A percentile compares a stretch with the other conserved stretches of the same genome.
These are phyloP conservation scores for Auriculariales sp. DNA, from an alignment of 768 basidiomycete genomes.

Conservation along the genomic window DNA sequence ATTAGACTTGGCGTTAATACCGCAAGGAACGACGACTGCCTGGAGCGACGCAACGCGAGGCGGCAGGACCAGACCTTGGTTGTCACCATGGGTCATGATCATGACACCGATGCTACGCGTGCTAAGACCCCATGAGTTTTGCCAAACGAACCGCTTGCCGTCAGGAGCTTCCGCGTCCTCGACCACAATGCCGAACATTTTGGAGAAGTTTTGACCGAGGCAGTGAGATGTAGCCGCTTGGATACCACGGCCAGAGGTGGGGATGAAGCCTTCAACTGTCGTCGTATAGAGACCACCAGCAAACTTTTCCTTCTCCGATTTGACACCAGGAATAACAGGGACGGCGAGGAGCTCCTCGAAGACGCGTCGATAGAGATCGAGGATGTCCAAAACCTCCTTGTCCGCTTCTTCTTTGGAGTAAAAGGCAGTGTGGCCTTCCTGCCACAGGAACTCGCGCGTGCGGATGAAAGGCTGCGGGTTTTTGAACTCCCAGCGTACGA, in stretches of 20 bases:
- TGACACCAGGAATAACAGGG: slow-evolving; percentile 91
- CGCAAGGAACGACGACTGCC: slow-evolving; percentile 84
- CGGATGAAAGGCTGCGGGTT: slow-evolving; percentile 99
- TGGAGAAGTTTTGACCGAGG: slow-evolving; percentile 96
- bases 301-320: slow-evolving; percentile 99
- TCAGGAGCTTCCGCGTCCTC: slow-evolving; percentile 77
- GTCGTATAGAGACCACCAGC: slow-evolving; percentile 97
- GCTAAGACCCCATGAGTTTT: slow-evolving; percentile 96
- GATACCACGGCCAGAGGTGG: slow-evolving; percentile 92
- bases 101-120: slow-evolving; percentile 96
- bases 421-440: slow-evolving; percentile 96
- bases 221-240: slow-evolving; percentile 97
- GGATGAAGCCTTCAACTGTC: slow-evolving; percentile 94
- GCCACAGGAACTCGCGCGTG: slow-evolving; percentile 99
- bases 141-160: slow-evolving; percentile 76
- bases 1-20: slow-evolving; percentile 76
- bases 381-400: slow-evolving; percentile 79
- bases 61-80: slow-evolving; percentile 94
- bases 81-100: slow-evolving; percentile 99
- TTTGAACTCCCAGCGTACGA: slow-evolving; percentile 99
- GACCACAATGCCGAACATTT: slow-evolving; percentile 96
- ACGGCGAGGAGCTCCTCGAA: slow-evolving; percentile 97
- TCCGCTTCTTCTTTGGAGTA: slow-evolving; percentile 84
- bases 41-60: slow-evolving; percentile 91
- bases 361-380: slow-evolving; percentile 88